Evolutionary conservation across 2,329 filamentous ascomycete species (phyloP), one percentile per base, ranked within the genome.

Genomic region (Xylaria sp.): DNA sequence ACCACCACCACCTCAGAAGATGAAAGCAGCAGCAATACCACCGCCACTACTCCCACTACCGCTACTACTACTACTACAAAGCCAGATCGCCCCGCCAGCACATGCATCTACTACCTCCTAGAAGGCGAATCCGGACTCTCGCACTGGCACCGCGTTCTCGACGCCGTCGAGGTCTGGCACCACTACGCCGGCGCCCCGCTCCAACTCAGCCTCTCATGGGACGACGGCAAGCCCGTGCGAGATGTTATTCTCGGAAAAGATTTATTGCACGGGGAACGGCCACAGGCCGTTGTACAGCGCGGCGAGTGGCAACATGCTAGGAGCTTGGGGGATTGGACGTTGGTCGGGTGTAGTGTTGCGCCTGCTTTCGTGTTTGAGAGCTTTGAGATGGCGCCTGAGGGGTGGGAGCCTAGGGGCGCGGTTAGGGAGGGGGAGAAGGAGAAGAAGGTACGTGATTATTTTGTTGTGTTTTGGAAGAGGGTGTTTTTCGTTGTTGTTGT

Each of bases 21-120:
- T 31, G 28, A 31, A 31, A n/a, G n/a, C n/a, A n/a, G n/a, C n/a
- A n/a, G n/a, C n/a, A n/a, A n/a, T n/a, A n/a, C n/a, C n/a, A n/a
- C n/a, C n/a, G n/a, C n/a, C n/a, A 31, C 28, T 31, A 31, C 28
- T 31, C 28, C 28, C 28, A 31, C 28, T 31, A 31, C 28, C 28
- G n/a, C n/a, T n/a, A n/a, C n/a, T n/a, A n/a, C n/a, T n/a, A n/a
- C n/a, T n/a, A n/a, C n/a, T n/a, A n/a, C n/a, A n/a, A n/a, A n/a
- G n/a, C 1, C 71, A 11, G 72, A 68, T 42, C 80, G 79, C 63
- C 75, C 80, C 0, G 61, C 74, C 58, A 82, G 80, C 72, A 84
- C 82, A 0, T 77, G 76, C 51, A 85, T 84, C 68, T 85, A 84
- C 74, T 84, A 84, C 67, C 77, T 84, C 0, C 78, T 85, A 4